Evolutionary conservation across 768 basidiomycete genomes (phyloP).

Genomic region (Suillus subluteus): DNA sequence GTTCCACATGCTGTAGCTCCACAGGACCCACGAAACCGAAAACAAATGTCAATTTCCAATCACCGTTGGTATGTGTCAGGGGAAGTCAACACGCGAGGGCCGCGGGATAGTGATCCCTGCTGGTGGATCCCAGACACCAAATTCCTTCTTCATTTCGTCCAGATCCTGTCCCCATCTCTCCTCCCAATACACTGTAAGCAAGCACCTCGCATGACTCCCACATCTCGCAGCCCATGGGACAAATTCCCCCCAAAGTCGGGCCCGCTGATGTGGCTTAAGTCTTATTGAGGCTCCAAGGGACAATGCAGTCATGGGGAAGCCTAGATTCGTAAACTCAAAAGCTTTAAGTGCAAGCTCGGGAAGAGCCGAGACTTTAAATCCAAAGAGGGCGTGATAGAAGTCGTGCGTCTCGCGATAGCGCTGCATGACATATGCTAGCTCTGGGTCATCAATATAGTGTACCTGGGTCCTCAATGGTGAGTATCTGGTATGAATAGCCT

Average conservation of each 20-base stretch:
- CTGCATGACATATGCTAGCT: conserved; percentile 97
- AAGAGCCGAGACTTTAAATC: conserved; percentile 86
- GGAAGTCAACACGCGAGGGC: neutral
- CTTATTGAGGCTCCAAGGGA: conserved; percentile 58
- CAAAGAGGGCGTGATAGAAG: conserved; percentile 91
- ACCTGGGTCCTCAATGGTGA: conserved; percentile 55
- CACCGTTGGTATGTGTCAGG: neutral
- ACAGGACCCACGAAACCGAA: neutral
- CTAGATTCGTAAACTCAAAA: conserved; percentile 92
- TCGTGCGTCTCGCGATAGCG: conserved; percentile 98
- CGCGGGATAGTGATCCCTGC: conserved; percentile 23
- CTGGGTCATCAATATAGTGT: conserved; percentile 92
- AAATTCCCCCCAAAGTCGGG: conserved; percentile 74
- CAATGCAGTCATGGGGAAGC: conserved; percentile 84
- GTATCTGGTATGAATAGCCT: conserved; percentile 4
- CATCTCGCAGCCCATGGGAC: conserved; percentile 92
- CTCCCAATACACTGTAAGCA: conserved; percentile 97
- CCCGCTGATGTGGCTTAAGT: conserved; percentile 45
- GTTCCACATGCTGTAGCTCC: neutral
- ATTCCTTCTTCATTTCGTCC: conserved; percentile 80
- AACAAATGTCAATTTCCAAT: neutral
- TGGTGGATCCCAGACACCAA: conserved; percentile 87
- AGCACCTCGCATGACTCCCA: conserved; percentile 70
- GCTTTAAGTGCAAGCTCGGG: conserved; percentile 94
- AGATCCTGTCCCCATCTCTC: conserved; percentile 87